Evolutionary conservation across 1,284 basidiomycete genomes (phyloP).

Genomic region (Ganoderma lucidum): DNA sequence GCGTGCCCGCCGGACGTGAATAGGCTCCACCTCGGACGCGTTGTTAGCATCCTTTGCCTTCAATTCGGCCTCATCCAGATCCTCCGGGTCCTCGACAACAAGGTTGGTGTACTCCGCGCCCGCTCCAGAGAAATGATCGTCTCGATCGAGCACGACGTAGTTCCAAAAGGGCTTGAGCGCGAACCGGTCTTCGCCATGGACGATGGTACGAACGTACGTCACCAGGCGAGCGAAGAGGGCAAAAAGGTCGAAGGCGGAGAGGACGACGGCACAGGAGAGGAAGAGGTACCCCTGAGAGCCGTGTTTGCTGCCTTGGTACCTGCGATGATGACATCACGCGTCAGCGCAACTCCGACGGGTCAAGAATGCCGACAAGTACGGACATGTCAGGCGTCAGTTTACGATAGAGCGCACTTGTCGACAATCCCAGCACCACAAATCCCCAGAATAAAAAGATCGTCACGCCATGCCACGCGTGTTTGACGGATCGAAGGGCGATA

Average conservation of each 20-base stretch:
- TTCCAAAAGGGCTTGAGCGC: conserved; percentile 61
- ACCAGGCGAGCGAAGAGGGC: conserved; percentile 57
- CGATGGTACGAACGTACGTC: conserved; percentile 49
- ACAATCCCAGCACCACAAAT: conserved; percentile 63
- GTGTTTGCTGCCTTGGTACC: conserved; percentile 77
- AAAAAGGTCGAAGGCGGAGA: conserved; percentile 67
- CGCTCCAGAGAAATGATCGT: conserved; percentile 33
- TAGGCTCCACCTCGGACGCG: conserved; percentile 26
- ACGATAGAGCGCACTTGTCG: conserved; percentile 69
- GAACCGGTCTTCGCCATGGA: conserved; percentile 51
- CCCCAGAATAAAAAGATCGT: conserved; percentile 66
- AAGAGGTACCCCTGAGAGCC: conserved; percentile 59
- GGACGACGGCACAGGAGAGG: conserved; percentile 59
- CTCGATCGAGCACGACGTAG: conserved; percentile 60
- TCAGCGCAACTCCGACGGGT: conserved; percentile 15
- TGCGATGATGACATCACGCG: conserved; percentile 41
- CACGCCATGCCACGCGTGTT: conserved; percentile 66
- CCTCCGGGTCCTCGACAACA: conserved; percentile 61
- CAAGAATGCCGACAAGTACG: conserved; percentile 40
- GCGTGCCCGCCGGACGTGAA: conserved; percentile 34
- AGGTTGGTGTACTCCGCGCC: conserved; percentile 59
- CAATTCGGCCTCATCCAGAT: conserved; percentile 52
- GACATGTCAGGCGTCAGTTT: conserved; percentile 85
- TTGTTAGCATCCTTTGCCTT: conserved; percentile 40
- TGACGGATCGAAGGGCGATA: conserved; percentile 77